A percentile compares a stretch with the other conserved stretches of the same genome.
Conservation (phyloP, 176 grass and related monocot species). For the Sorghum bicolor region Sorghum_bicolor_NCBIv3 NC_012879.2:3541001-3541500, state of each 20-base stretch:
- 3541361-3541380: not conserved
- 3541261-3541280: not conserved
- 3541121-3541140: slow-evolving; percentile 94
- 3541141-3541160: slow-evolving; percentile 6
- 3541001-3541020: not conserved
- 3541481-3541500: no score
- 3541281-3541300: not conserved
- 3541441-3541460: not conserved
- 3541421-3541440: not conserved
- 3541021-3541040: slow-evolving; percentile 21
- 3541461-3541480: slow-evolving; percentile 16
- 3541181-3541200: not conserved
- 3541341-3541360: not conserved
- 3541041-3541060: slow-evolving; percentile 73
- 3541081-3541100: slow-evolving; percentile 78
- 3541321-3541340: not conserved
- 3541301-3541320: not conserved
- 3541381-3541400: not conserved
- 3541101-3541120: slow-evolving; percentile 94
- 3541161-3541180: not conserved
- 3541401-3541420: not conserved
- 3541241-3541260: not conserved
- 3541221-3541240: not conserved
- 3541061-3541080: slow-evolving; percentile 86
- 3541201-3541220: not conserved